Percentiles rank a stretch among this genome's conserved stretches.
These are phyloP conservation scores for Hygrocybe punicea DNA, from an alignment of 768 basidiomycete genomes.

Conservation along the genomic window DNA sequence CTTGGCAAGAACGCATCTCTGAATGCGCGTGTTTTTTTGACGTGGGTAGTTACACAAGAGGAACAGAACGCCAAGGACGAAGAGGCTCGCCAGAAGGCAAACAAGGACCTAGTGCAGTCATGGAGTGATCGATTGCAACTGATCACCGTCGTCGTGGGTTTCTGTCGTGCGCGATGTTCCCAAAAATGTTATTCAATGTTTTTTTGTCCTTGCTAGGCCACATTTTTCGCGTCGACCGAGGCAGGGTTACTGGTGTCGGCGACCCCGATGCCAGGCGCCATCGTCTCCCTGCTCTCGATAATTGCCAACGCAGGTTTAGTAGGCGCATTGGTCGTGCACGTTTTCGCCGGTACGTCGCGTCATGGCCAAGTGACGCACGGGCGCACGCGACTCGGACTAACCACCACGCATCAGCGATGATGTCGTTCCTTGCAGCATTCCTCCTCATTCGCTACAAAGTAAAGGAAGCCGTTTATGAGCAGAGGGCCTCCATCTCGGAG, in stretches of 20 bases:
- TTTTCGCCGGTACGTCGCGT: conserved; percentile 42
- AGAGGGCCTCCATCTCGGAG: not conserved
- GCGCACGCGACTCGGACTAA: too few relatives aligned
- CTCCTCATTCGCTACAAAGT: conserved; percentile 55
- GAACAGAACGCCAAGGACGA: conserved; percentile 49
- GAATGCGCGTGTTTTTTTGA: not conserved
- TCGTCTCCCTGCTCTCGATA: conserved; percentile 22
- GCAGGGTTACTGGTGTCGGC: conserved; percentile 49
- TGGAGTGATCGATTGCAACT: conserved; percentile 64
- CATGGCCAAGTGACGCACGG: too few relatives aligned
- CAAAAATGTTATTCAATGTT: too few relatives aligned
- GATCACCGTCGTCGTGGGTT: conserved; percentile 55
- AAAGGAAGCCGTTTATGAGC: conserved; percentile 47
- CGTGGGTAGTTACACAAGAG: too few relatives aligned
- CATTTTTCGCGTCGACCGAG: conserved; percentile 60
- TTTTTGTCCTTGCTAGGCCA: conserved; percentile 40
- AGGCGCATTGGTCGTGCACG: conserved; percentile 53
- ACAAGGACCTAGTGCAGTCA: conserved; percentile 51
- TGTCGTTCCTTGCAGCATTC: conserved; percentile 54
- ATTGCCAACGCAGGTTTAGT: conserved; percentile 47
- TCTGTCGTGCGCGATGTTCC: not conserved
- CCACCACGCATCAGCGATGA: conserved; percentile 28
- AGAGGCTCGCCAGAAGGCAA: conserved; percentile 41
- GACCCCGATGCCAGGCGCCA: conserved; percentile 24
- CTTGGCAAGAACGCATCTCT: too few relatives aligned